Base-by-base conservation (phyloP, 2,329 filamentous ascomycete genomes). In the Ceratocystis cacaofunesta region DNA sequence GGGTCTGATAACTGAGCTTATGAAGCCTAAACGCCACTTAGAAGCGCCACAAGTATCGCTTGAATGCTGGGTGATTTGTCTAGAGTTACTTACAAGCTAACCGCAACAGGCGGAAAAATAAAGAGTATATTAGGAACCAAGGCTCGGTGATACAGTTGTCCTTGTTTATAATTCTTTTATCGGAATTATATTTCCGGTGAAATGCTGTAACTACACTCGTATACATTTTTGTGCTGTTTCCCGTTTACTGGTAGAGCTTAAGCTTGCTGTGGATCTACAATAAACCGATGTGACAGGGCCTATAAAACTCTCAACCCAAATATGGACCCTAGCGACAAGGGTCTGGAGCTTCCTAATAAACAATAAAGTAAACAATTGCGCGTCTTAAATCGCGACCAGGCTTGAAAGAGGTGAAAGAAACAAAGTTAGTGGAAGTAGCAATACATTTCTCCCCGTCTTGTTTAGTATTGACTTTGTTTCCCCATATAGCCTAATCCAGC, bases 321-420 rank as follows among this genome's bases (percentile, higher is more conserved):
- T 50, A 36, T 48, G 58, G 46, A 41, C 50, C 44, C 46, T 22
- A 36, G 6, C 25, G 7, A 41, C 46, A 63, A 25, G 44, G 62
- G 36, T 28, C 55, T 12, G 32, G 36, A 22, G 44, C 48, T 60
- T 17, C 60, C 58, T 15, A 52, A 65, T 50, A n/a, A 62, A 62
- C 57, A 62, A 55, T 4, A 58, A 66, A 66, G 61, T 66, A 66
- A 66, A 66, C 65, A 66, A 61, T 55, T 32, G 61, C 48, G 65
- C 61, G 64, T 63, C 62, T 66, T 32, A 50, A 65, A 46, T 67
- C 58, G 65, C 61, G 66, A 30, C 36, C 36, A 30, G 55, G 28
- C 55, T 7, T 58, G 28, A 58, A 58, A 58, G 55, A 58, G 6
- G 15, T 52, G 10, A 25, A 25, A 28, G 36, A 15, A 36, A 12